Evolutionary conservation across 2,329 filamentous ascomycete genomes (phyloP).

Genomic region (Fonsecaea nubica): DNA sequence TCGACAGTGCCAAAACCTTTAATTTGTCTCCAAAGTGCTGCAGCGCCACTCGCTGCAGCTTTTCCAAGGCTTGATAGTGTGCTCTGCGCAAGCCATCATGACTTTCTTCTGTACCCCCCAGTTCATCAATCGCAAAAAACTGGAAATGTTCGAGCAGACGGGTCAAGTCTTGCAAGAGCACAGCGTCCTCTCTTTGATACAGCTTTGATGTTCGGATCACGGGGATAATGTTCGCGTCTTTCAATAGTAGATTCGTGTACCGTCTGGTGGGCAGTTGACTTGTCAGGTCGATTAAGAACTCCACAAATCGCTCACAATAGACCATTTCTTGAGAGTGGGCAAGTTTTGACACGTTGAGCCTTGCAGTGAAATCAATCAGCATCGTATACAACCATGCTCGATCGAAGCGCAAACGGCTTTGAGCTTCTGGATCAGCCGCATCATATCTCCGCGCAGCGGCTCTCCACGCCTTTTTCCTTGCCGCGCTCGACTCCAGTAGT

Average conservation of each 20-base stretch:
- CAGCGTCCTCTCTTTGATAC: conserved; percentile 75
- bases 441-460: conserved; percentile 86
- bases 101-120: conserved; percentile 78
- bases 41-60: conserved; percentile 77
- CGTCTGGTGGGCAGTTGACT: conserved; percentile 92
- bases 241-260: conserved; percentile 87
- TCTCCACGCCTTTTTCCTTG: conserved; percentile 88
- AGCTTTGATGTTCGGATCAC: conserved; percentile 79
- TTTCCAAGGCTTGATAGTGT: conserved; percentile 78
- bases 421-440: conserved; percentile 77
- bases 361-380: conserved; percentile 78
- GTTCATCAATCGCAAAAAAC: conserved; percentile 88
- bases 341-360: conserved; percentile 64
- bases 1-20: conserved; percentile 88
- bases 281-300: conserved; percentile 86
- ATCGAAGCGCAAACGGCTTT: conserved; percentile 85
- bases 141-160: conserved; percentile 84
- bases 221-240: conserved; percentile 82
- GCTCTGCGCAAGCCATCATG: conserved; percentile 75
- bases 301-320: conserved; percentile 92
- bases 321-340: conserved; percentile 64
- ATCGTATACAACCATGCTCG: conserved; percentile 91
- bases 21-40: conserved; percentile 88
- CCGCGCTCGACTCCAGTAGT: conserved; percentile 73
- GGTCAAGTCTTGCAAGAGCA: conserved; percentile 79